Percentiles rank a stretch among this genome's conserved stretches.
Conservation (phyloP, 768 basidiomycete genomes). For the Podaxis rugospora region DNA sequence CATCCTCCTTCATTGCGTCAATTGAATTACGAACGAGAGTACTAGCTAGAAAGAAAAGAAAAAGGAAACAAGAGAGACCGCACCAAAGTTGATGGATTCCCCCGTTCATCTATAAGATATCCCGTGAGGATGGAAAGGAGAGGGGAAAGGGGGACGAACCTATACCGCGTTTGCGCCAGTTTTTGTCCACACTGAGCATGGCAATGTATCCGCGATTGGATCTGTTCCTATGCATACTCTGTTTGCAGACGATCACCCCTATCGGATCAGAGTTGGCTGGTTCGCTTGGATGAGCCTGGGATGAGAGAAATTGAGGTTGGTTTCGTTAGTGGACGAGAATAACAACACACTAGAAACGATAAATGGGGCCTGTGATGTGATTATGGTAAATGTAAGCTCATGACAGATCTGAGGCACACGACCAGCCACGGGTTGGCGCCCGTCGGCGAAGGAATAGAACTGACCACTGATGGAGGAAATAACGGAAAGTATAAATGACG, state of each 20-base stretch:
- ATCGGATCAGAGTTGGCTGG: constrained; percentile 51
- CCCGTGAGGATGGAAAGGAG: constrained; percentile 37
- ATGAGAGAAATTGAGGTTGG: background rate
- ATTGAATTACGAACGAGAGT: constrained; percentile 81
- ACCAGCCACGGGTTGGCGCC: constrained; percentile 14
- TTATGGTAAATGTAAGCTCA: constrained; percentile 15
- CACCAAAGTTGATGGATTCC: constrained; percentile 41
- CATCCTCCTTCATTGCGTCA: constrained; percentile 75
- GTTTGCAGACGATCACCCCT: constrained; percentile 96
- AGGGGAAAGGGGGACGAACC: constrained; percentile 51
- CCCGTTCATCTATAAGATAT: constrained; percentile 35
- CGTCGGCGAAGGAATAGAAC: constrained; percentile 23
- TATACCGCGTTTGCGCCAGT: constrained; percentile 87
- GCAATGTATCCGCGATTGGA: constrained; percentile 94
- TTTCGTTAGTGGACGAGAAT: background rate
- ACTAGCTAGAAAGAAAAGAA: constrained; percentile 58
- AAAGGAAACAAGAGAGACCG: constrained; percentile 30
- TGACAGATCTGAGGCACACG: constrained; percentile 25
- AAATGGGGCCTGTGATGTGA: constrained; percentile 74
- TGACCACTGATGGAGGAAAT: constrained; percentile 95
- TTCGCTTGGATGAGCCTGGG: constrained; percentile 55
- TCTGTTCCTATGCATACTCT: constrained; percentile 75
- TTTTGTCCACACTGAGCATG: constrained; percentile 88
- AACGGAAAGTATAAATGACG: constrained; percentile 93
- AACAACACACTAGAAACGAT: constrained; percentile 60